Evolutionary conservation across 176 grass and related monocot genomes (phyloP).

Genomic region (Thinopyrum elongatum): DNA sequence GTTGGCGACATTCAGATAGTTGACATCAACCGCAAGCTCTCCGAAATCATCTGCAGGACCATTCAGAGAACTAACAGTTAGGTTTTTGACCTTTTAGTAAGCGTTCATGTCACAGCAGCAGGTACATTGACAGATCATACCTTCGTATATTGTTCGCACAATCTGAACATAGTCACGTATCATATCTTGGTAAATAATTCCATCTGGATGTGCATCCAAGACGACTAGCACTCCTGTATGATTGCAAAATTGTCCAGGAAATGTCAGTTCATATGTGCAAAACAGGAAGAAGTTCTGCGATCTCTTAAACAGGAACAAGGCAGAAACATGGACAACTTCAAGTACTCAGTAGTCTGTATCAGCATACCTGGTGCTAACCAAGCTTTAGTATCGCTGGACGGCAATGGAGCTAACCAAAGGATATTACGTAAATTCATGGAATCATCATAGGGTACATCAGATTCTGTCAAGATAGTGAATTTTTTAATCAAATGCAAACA

Average conservation of each 20-base stretch:
- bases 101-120: not conserved
- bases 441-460: conserved; percentile 67
- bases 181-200: conserved; percentile 83
- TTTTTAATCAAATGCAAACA: not conserved
- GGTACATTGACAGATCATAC: conserved; percentile 26
- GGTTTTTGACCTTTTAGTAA: not conserved
- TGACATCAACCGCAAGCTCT: conserved; percentile 54
- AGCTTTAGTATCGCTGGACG: conserved; percentile 57
- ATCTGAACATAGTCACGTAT: conserved; percentile 70
- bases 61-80: not conserved
- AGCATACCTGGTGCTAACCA: conserved; percentile 74
- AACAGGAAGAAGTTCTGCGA: not conserved
- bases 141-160: conserved; percentile 84
- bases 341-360: not conserved
- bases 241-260: conserved; percentile 8
- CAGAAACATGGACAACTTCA: not conserved
- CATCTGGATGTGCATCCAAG: conserved; percentile 77
- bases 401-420: conserved; percentile 83
- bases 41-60: conserved; percentile 67
- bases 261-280: not conserved
- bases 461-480: conserved; percentile 39
- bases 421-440: conserved; percentile 92
- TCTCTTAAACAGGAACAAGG: not conserved
- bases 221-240: conserved; percentile 66
- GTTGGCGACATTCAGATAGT: conserved; percentile 73